Evolutionary conservation across 2,329 filamentous ascomycete species (phyloP), one percentile per base, ranked within the genome.

Genomic region (Trichoderma koningiopsis): DNA sequence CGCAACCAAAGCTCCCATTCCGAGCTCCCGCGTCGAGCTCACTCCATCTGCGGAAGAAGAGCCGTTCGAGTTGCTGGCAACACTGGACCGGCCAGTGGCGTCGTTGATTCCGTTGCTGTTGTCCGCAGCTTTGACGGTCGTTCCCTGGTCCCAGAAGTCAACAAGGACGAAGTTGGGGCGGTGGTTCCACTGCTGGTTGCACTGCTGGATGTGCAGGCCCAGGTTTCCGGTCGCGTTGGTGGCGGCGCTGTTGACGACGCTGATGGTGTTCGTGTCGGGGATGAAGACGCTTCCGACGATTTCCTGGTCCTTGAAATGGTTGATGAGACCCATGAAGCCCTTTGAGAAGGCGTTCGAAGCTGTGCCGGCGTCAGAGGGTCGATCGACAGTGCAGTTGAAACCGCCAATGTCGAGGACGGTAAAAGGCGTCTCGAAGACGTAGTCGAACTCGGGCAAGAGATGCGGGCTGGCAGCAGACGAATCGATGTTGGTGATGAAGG

Each of bases 101-200:
- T 77, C 74, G 7, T 75, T 80, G 68, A 89, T 79, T 10, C 81
- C 82, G 77, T 95, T 95, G 75, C 93, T 78, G 57, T 75, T 79
- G 79, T 96, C 92, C 2, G 91, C 89, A 0, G 89, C 89, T 7
- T 84, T 82, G 67, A 96, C 87, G 37, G 91, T 87, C 0, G 90
- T 88, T 0, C 90, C 92, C 70, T 89, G 84, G 77, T 92, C 90
- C 78, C 90, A 94, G 78, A 93, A 95, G 79, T 96, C 92, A 1
- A 95, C 91, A 11, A 96, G 84, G 24, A 93, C 85, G 74, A 93
- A 94, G 3, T 85, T 89, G n/a, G 92, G 91, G 61, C 84, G 82
- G 33, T 81, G 79, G n/a, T 85, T 85, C 83, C 90, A 95, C 71
- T 87, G 79, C 3, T 73, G 75, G 64, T 81, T 79, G 77, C 88